These are phyloP conservation scores for Colletotrichum scovillei DNA, from an alignment of 2,329 filamentous ascomycete species.

Conservation along the genomic window DNA sequence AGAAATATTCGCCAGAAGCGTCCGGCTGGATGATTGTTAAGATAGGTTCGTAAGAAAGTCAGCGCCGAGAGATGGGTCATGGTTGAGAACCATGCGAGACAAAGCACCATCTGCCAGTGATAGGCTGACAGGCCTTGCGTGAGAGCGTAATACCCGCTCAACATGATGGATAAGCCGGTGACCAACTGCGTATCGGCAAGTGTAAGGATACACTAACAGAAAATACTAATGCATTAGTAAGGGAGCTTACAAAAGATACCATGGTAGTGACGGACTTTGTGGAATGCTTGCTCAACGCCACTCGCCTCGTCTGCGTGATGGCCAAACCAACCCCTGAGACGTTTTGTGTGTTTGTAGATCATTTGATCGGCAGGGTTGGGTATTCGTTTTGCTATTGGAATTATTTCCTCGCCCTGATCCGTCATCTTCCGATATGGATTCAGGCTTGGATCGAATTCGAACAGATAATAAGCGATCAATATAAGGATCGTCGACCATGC, in stretches of 20 bases:
- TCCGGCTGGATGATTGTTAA: neutral
- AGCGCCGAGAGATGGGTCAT: conserved; percentile 7
- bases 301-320: neutral
- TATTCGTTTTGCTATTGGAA: neutral
- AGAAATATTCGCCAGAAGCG: neutral
- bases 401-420: neutral
- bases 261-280: neutral
- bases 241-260: no score
- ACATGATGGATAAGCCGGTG: neutral
- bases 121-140: conserved; percentile 7
- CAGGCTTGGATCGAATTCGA: neutral
- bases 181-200: conserved; percentile 2
- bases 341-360: neutral
- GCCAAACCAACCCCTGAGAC: neutral
- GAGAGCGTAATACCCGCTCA: neutral
- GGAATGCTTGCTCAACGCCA: neutral
- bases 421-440: neutral
- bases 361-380: neutral
- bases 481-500: conserved; percentile 3
- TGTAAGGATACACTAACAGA: neutral
- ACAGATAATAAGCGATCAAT: neutral
- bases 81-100: conserved; percentile 8
- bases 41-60: neutral
- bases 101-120: conserved; percentile 13
- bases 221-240: neutral